Evolutionary conservation across 495 filamentous ascomycete genomes (phyloP).

Genomic region (Daldinia concentrica): DNA sequence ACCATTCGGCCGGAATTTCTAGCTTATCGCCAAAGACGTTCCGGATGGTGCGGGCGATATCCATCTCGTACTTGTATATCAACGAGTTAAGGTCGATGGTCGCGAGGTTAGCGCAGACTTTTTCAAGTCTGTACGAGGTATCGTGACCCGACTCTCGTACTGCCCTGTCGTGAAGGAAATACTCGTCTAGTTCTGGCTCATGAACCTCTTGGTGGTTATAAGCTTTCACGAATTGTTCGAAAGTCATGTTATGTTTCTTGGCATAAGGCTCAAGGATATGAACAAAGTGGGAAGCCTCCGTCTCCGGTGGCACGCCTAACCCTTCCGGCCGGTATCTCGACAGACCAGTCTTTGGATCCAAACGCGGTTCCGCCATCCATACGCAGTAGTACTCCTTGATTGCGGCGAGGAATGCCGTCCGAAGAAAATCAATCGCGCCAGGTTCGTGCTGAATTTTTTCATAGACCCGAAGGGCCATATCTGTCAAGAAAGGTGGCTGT

Average conservation of each 20-base stretch:
- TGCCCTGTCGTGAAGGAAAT: constrained; percentile 93
- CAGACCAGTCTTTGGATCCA: constrained; percentile 82
- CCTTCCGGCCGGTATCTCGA: constrained; percentile 91
- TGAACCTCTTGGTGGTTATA: constrained; percentile 82
- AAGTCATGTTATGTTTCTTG: constrained; percentile 80
- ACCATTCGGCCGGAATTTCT: constrained; percentile 80
- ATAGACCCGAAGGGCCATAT: constrained; percentile 92
- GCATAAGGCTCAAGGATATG: constrained; percentile 89
- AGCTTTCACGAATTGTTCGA: constrained; percentile 81
- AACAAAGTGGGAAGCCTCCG: constrained; percentile 85
- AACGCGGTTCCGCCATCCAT: constrained; percentile 83
- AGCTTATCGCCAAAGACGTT: constrained; percentile 82
- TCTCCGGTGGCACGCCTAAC: constrained; percentile 92
- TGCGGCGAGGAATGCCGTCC: constrained; percentile 80
- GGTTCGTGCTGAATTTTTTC: constrained; percentile 85
- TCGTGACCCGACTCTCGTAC: constrained; percentile 98
- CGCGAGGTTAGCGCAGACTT: constrained; percentile 84
- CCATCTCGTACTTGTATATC: constrained; percentile 94
- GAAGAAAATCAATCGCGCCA: constrained; percentile 78
- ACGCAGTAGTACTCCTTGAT: constrained; percentile 97
- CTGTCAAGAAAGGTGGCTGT: constrained; percentile 95
- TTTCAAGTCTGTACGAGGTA: constrained; percentile 90
- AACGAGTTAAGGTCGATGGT: constrained; percentile 94
- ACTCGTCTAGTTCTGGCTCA: constrained; percentile 91
- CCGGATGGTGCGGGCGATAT: constrained; percentile 86